Evolutionary conservation across 192 early-diverging fungal genomes (phyloP).

Genomic region (Gigaspora rosea): DNA sequence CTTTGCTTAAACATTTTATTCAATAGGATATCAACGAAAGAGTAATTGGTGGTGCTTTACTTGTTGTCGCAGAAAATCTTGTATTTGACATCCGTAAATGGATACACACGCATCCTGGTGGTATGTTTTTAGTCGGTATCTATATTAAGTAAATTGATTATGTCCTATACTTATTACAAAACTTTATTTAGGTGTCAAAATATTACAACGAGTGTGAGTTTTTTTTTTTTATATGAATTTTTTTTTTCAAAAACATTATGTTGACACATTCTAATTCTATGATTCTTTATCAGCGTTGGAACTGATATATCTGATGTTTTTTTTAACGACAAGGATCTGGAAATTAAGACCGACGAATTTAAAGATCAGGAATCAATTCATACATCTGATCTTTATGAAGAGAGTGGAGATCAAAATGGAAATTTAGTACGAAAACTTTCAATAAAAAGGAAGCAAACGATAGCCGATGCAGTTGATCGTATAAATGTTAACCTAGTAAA

Average conservation of each 20-base stretch:
- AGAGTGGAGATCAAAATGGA: too few species aligned
- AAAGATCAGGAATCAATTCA: too few species aligned
- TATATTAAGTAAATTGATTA: background rate
- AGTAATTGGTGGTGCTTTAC: background rate
- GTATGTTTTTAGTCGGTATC: slow-evolving; percentile 18
- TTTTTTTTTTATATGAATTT: too few species aligned
- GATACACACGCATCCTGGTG: slow-evolving; percentile 28
- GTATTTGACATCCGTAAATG: slow-evolving; percentile 27
- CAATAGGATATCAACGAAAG: slow-evolving; percentile 1
- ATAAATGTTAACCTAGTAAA: slow-evolving; percentile 5
- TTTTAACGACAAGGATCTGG: too few species aligned
- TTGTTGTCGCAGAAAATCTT: slow-evolving; percentile 17
- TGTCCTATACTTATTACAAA: background rate
- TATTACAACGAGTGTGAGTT: too few species aligned
- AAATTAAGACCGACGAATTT: too few species aligned
- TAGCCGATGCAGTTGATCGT: background rate
- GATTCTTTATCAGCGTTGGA: too few species aligned
- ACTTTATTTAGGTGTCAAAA: background rate
- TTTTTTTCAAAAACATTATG: too few species aligned
- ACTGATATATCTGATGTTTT: too few species aligned
- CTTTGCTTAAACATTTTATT: background rate
- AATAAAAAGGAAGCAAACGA: background rate
- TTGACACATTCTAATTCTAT: too few species aligned
- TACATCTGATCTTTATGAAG: too few species aligned
- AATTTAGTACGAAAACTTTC: too few species aligned